Evolutionary conservation across 352 stramenopile species (phyloP).

Genomic region (Phytophthora constricta): DNA sequence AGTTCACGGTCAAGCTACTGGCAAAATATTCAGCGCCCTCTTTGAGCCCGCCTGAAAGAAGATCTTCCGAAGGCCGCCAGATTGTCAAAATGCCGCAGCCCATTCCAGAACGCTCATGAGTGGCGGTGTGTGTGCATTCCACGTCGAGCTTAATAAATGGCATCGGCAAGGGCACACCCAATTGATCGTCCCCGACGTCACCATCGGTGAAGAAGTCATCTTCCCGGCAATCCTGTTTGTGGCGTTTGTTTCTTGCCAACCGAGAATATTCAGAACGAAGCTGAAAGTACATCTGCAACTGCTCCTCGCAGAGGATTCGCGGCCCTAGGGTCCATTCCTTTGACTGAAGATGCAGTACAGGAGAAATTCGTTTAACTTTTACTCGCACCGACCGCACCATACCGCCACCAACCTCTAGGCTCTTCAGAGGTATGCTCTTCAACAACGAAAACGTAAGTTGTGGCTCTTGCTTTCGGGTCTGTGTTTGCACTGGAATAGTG

Average conservation of each 20-base stretch:
- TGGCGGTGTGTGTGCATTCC: conserved; percentile 52
- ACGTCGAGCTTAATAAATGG: conserved; percentile 79
- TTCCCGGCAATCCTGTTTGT: conserved; percentile 16
- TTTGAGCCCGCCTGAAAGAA: conserved; percentile 45
- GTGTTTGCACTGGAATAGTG: conserved; percentile 2
- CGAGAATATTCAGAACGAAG: conserved; percentile 45
- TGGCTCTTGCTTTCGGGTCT: conserved; percentile 25
- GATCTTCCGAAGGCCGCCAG: conserved; percentile 67
- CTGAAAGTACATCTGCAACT: conserved; percentile 57
- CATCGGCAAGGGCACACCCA: conserved; percentile 45
- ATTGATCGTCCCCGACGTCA: conserved; percentile 19
- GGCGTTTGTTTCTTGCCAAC: conserved; percentile 18
- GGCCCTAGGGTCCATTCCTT: conserved; percentile 71
- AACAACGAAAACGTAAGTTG: conserved; percentile 55
- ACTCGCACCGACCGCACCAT: conserved; percentile 69
- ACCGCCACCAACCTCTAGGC: conserved; percentile 63
- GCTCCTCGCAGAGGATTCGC: conserved; percentile 70
- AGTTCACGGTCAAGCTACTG: conserved; percentile 67
- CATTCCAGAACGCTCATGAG: conserved; percentile 21
- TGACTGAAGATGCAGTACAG: conserved; percentile 66
- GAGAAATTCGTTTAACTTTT: conserved; percentile 57
- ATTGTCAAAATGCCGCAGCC: conserved; percentile 60
- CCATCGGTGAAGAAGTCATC: conserved; percentile 6
- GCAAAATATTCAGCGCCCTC: conserved; percentile 69
- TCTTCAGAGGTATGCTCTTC: conserved; percentile 70